Evolutionary conservation across 176 grass and related monocot genomes (phyloP), one percentile per base, ranked within the genome.

Genomic region (Lolium rigidum): DNA sequence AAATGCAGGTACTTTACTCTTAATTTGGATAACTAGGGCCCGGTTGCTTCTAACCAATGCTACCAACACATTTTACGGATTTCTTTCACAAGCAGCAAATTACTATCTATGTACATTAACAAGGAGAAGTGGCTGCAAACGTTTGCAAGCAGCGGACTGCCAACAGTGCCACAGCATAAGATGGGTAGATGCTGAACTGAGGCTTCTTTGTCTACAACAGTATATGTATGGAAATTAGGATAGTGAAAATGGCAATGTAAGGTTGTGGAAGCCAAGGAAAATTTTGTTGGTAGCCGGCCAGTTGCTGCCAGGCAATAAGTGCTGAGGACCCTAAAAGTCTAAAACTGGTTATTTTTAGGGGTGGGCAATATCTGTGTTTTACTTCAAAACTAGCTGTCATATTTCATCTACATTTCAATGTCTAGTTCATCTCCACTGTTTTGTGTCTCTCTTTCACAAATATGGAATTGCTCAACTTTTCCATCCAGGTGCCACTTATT

Each of bases 51-150:
- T 35, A 66, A 66, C 14, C 12, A 66, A 66, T 66, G 26, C 14
- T 37, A 37, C 63, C 1, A 37, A 66, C 26, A 37, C 14, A 13
- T 44, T 4, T 15, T 20, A 54, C 1, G 4, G 4, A 77, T 83
- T 50, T 68, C 4, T 15, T 43, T 73, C 21, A 44, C 66, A 57
- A 65, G 52, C 17, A 80, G 47, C 21, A 89, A 54, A 88, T n/a
- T 26, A 14, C 26, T 60, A 25, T 83, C 50, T 46, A 35, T 48
- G 14, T n/a, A 28, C 64, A 20, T 17, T 4, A 56, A 74, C 10
- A 74, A 39, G 59, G 18, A 57, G n/a, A 76, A 58, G 5, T 57
- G 59, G 25, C 59, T 47, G 16, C 37, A 59, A 74, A 9, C 43
- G 68, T 10, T 24, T 55, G n/a, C 22, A 25, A 43, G 28, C 11